Percentiles rank a stretch among this genome's conserved stretches.
Evolutionary conservation across 495 filamentous ascomycete species (phyloP).

Genomic region (Xylaria acuta): DNA sequence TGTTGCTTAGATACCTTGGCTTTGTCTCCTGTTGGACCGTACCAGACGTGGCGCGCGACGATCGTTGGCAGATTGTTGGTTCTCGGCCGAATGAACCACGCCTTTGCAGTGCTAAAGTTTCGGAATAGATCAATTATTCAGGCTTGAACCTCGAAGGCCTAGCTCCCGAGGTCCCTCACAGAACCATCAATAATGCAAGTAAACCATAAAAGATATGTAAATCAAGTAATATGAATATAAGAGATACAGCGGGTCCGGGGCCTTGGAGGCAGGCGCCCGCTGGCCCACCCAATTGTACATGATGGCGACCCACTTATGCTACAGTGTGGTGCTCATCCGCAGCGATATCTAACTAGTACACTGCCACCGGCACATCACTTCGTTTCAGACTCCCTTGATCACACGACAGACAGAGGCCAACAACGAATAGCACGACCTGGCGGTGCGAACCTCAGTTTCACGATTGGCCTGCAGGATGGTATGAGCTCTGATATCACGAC

Average conservation of each 20-base stretch:
- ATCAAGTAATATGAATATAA: not conserved
- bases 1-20: not conserved
- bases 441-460: not conserved
- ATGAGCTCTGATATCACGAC: slow-evolving; percentile 30
- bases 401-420: not conserved
- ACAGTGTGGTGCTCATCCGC: not conserved
- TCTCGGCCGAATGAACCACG: not conserved
- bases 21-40: not conserved
- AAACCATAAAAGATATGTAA: not conserved
- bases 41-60: not conserved
- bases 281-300: slow-evolving; percentile 1
- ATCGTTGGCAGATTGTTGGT: not conserved
- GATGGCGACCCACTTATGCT: not conserved
- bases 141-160: not conserved
- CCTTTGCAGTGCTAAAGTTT: not conserved
- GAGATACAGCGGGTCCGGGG: not conserved
- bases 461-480: slow-evolving; percentile 36
- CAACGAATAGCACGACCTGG: not conserved
- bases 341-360: not conserved
- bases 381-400: not conserved
- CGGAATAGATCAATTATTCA: not conserved
- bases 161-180: no score
- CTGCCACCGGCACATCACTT: not conserved
- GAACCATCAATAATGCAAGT: no score
- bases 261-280: not conserved